Conservation (phyloP, 805 yeast species). For the Yarrowia sp. region DNA sequence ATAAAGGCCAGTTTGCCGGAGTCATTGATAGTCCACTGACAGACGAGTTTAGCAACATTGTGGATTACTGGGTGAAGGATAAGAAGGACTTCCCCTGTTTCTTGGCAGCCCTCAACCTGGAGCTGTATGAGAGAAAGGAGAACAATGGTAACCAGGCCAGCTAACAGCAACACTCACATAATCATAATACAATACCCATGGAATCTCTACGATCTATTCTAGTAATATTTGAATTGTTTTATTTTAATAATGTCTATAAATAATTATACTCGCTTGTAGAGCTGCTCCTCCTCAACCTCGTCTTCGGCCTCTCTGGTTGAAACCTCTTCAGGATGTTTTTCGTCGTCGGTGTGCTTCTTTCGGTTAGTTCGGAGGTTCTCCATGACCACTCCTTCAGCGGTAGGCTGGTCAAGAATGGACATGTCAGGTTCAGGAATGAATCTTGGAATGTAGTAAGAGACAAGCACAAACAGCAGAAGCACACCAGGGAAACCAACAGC, state of each 20-base stretch:
- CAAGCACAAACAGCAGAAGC: conserved; percentile 66
- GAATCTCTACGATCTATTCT: too few relatives aligned
- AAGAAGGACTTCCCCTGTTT: conserved; percentile 78
- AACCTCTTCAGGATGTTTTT: conserved; percentile 19
- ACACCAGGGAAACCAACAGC: conserved; percentile 96
- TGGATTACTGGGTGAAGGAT: conserved; percentile 71
- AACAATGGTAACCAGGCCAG: conserved; percentile 20
- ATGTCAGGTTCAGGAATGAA: conserved; percentile 70
- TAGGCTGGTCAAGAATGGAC: conserved; percentile 65
- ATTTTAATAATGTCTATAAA: conserved; percentile 2
- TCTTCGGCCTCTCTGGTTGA: conserved; percentile 1
- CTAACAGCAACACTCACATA: conserved; percentile 3
- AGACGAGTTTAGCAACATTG: conserved; percentile 58
- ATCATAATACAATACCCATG: not conserved
- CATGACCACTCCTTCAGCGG: conserved; percentile 53
- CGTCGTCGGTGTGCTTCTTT: conserved; percentile 8
- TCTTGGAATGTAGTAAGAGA: conserved; percentile 67
- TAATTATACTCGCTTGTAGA: not conserved
- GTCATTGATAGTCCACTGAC: conserved; percentile 48
- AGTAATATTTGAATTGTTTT: not conserved
- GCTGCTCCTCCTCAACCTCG: not conserved
- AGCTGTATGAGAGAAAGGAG: conserved; percentile 59
- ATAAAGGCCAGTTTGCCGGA: conserved; percentile 58
- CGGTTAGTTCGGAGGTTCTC: conserved; percentile 44
- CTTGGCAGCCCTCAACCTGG: conserved; percentile 73